Conservation (phyloP, 148 eudicot genomes). For the Chenopodium suecicum region DNA sequence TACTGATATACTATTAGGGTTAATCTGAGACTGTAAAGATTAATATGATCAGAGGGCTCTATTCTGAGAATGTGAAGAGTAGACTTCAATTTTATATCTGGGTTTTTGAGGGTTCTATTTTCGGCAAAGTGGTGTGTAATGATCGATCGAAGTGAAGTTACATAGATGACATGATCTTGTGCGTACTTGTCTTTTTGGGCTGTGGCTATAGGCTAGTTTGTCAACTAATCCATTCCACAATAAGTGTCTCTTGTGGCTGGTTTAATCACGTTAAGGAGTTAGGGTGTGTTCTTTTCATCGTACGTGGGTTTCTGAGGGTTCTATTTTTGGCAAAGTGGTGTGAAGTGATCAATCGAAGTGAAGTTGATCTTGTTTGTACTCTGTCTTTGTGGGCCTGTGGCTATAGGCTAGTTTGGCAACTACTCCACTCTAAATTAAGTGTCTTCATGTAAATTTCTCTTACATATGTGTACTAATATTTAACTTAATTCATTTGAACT, state of each 20-base stretch:
- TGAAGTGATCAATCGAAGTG: not conserved
- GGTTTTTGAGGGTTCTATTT: not conserved
- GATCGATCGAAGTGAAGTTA: not conserved
- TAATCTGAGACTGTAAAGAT: not conserved
- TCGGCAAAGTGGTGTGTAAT: not conserved
- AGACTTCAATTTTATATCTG: not conserved
- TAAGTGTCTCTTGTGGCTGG: not conserved
- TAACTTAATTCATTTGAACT: too few relatives aligned
- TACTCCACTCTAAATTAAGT: not conserved
- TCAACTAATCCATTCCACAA: not conserved
- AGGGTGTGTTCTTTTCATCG: not conserved
- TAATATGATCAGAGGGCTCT: not conserved
- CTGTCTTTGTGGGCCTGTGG: not conserved
- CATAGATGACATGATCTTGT: not conserved
- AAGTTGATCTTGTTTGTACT: not conserved
- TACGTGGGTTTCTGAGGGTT: not conserved
- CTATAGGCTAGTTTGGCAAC: not conserved
- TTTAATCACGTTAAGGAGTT: not conserved
- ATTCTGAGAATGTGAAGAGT: not conserved
- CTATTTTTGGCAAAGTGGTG: not conserved
- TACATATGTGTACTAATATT: too few relatives aligned
- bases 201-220: not conserved
- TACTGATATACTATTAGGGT: not conserved
- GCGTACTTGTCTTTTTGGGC: not conserved
- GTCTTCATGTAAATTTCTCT: not conserved